Evolutionary conservation across 192 early-diverging fungal genomes (phyloP).

Genomic region (Dispira parvispora): DNA sequence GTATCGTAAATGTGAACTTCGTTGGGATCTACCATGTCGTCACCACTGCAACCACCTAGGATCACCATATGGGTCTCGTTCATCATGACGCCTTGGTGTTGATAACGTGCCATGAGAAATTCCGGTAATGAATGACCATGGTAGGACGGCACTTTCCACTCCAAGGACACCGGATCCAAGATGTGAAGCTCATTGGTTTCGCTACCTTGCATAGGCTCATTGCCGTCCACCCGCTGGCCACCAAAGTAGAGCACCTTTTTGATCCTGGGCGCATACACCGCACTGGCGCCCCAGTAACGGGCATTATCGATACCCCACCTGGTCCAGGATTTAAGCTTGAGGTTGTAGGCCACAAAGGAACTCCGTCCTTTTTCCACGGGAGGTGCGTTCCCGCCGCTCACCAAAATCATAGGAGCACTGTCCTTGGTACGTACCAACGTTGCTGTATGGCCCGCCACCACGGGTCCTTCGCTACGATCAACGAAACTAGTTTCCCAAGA

Average conservation of each 20-base stretch:
- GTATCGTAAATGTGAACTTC: slow-evolving; percentile 19
- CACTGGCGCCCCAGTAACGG: slow-evolving; percentile 3
- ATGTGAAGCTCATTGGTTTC: not conserved
- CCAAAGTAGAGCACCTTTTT: slow-evolving; percentile 4
- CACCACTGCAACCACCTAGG: slow-evolving; percentile 20
- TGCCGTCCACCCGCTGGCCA: not conserved
- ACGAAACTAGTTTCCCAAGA: slow-evolving; percentile 2
- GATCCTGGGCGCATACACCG: slow-evolving; percentile 6
- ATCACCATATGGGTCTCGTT: slow-evolving; percentile 23
- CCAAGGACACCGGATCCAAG: slow-evolving; percentile 5
- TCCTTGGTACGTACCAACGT: slow-evolving; percentile 13
- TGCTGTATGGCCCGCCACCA: slow-evolving; percentile 20
- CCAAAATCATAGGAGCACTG: slow-evolving; percentile 19
- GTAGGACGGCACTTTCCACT: not conserved
- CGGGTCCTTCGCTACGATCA: not conserved
- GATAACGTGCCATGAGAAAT: slow-evolving; percentile 19
- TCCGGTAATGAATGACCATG: slow-evolving; percentile 13
- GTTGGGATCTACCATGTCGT: slow-evolving; percentile 16
- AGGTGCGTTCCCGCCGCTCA: slow-evolving; percentile 20
- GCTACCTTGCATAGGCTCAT: not conserved
- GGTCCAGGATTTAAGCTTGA: slow-evolving; percentile 1
- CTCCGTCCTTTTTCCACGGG: slow-evolving; percentile 9
- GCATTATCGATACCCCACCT: slow-evolving; percentile 7
- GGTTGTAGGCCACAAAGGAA: slow-evolving; percentile 5
- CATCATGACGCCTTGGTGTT: slow-evolving; percentile 20